Conservation (phyloP, 2,329 filamentous ascomycete species). For the Rachicladosporium sp. region DNA sequence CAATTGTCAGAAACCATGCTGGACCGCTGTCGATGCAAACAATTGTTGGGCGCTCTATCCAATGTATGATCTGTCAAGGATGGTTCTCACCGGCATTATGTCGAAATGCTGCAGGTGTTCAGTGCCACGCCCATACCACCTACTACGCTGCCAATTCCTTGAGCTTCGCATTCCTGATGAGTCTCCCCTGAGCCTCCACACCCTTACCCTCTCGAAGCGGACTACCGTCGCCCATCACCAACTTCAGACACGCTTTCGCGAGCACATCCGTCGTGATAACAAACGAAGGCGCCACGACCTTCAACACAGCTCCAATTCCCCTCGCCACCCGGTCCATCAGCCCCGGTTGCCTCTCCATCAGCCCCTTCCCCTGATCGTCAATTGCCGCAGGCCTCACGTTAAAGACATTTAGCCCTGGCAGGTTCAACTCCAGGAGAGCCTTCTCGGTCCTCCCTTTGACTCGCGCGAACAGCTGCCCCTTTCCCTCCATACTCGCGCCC, state of each 20-base stretch:
- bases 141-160: slow-evolving; percentile 22
- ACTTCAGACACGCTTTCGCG: slow-evolving; percentile 34
- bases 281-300: slow-evolving; percentile 1
- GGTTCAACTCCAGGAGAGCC: slow-evolving; percentile 42
- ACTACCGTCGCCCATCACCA: slow-evolving; percentile 37
- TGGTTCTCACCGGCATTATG: no score
- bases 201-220: slow-evolving; percentile 24
- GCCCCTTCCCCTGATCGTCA: slow-evolving; percentile 31
- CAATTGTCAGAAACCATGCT: no score
- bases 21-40: no score
- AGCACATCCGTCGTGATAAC: slow-evolving; percentile 35
- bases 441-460: slow-evolving; percentile 58
- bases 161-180: slow-evolving; percentile 29
- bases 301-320: slow-evolving; percentile 12
- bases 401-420: slow-evolving; percentile 40
- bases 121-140: no score
- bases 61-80: no score
- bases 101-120: no score
- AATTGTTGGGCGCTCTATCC: no score
- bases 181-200: slow-evolving; percentile 27
- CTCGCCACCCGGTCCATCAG: slow-evolving; percentile 14
- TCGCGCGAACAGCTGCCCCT: slow-evolving; percentile 44
- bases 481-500: slow-evolving; percentile 47
- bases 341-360: slow-evolving; percentile 8
- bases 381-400: slow-evolving; percentile 49